phyloP scores from a whole-genome alignment of 2,329 filamentous ascomycete species.

The Coniella vitis region DNA sequence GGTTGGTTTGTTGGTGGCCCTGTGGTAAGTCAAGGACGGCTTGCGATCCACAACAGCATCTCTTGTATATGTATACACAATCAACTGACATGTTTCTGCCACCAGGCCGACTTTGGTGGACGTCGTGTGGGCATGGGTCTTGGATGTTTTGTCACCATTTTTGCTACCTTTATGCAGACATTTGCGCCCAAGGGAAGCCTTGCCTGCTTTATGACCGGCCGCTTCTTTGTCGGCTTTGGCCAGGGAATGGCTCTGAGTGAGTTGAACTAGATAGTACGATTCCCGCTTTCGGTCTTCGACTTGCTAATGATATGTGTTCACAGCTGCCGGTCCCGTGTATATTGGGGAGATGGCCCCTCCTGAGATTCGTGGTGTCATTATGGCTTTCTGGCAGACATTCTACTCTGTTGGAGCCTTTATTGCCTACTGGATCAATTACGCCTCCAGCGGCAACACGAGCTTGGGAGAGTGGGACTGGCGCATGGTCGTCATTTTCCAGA shows the following conservation, averaged over 20 bases:
- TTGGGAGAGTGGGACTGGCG: constrained; percentile 70
- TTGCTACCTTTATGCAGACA: constrained; percentile 62
- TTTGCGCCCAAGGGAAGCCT: constrained; percentile 56
- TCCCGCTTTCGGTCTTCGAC: neutral
- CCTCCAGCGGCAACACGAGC: constrained; percentile 44
- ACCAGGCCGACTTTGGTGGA: constrained; percentile 48
- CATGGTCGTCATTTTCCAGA: constrained; percentile 66
- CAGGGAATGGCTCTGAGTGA: constrained; percentile 55
- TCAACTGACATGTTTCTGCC: neutral
- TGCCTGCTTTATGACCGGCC: constrained; percentile 60
- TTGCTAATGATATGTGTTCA: constrained; percentile 21
- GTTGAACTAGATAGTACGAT: neutral
- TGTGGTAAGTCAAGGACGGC: constrained; percentile 29
- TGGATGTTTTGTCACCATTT: constrained; percentile 58
- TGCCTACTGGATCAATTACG: constrained; percentile 60
- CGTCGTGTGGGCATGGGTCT: constrained; percentile 58
- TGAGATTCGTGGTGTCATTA: constrained; percentile 59
- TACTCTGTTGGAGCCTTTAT: constrained; percentile 61
- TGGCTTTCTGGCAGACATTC: constrained; percentile 65
- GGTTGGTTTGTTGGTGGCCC: constrained; percentile 66
- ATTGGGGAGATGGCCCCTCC: constrained; percentile 61
- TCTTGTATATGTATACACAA: no score
- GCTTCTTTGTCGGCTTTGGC: constrained; percentile 62
- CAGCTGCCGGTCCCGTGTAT: constrained; percentile 60
- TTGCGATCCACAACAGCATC: no score